Evolutionary conservation across 2,329 filamentous ascomycete genomes (phyloP), one percentile per base, ranked within the genome.

Genomic region (Alternaria arbusti): DNA sequence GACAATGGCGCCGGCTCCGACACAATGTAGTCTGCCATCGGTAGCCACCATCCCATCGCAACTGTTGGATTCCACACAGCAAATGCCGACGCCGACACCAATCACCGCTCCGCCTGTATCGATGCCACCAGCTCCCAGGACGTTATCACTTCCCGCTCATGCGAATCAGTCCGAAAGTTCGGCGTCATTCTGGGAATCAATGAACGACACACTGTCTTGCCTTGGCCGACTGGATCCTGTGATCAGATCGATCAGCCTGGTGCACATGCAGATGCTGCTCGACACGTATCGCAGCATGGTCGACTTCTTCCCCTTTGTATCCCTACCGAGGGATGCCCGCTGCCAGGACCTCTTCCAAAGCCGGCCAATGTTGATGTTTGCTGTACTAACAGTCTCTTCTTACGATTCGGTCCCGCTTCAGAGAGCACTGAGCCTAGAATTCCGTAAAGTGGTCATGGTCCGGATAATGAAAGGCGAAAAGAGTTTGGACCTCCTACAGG

Each of bases 381-480:
- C 77, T 8, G 69, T 78, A 8, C 64, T 79, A 45, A 78, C 75
- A 7, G 75, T 72, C 22, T 74, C 75, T 15, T 78, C 75, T 1
- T 72, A 74, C 52, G 77, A 79, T 54, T 77, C 76, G 2, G 65
- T 70, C 17, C 60, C 69, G 8, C 59, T 78, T 8, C 77, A 78
- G 32, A 65, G 68, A 51, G 73, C 70, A 2, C 50, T 79, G 22
- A 78, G 75, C 57, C 74, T 74, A n/a, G 76, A 78, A 36, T 78
- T 79, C n/a, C 73, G 76, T 44, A 79, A 78, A 50, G 67, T 78
- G 6, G 64, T 70, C 55, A 78, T 76, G 68, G 71, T 76, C 22
- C 77, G 74, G 58, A 70, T 78, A 17, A 76, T 79, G 74, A 77
- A 74, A 23, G 77, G 77, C 4, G 75, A 78, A 54, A 79, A 77